A percentile compares a stretch with the other conserved stretches of the same genome.
phyloP scores from a whole-genome alignment of 1,139 yeast species.

The Wickerhamomyces sp. region DNA sequence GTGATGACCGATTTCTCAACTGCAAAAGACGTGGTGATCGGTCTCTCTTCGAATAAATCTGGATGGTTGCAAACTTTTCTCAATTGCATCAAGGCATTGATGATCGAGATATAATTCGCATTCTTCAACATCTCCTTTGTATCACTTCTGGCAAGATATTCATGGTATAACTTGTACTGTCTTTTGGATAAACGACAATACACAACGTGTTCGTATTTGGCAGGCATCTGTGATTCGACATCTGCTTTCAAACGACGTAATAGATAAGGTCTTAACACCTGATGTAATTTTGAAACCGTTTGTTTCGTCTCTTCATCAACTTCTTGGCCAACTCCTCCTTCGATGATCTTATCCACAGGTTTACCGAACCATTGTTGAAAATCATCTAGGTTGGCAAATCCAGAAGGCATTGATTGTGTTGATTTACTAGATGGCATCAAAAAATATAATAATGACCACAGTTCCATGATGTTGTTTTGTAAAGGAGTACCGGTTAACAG shows the following conservation, averaged over 20 bases:
- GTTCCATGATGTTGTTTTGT: slow-evolving; percentile 86
- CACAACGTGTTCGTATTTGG: slow-evolving; percentile 90
- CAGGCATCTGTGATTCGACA: slow-evolving; percentile 99
- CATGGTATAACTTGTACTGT: slow-evolving; percentile 89
- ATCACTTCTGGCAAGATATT: slow-evolving; percentile 95
- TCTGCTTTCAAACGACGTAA: slow-evolving; percentile 90
- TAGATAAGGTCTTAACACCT: slow-evolving; percentile 87
- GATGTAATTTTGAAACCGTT: slow-evolving; percentile 87
- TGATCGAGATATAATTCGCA: slow-evolving; percentile 91
- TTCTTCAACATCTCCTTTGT: slow-evolving; percentile 91
- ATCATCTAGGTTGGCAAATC: slow-evolving; percentile 92
- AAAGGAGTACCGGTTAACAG: slow-evolving; percentile 93
- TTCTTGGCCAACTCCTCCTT: slow-evolving; percentile 52
- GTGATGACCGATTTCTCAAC: slow-evolving; percentile 60
- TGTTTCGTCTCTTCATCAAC: slow-evolving; percentile 66
- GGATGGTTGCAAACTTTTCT: slow-evolving; percentile 98
- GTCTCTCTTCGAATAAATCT: slow-evolving; percentile 92
- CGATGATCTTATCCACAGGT: slow-evolving; percentile 91
- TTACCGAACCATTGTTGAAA: slow-evolving; percentile 98
- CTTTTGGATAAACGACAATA: slow-evolving; percentile 90
- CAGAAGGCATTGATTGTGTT: slow-evolving; percentile 76
- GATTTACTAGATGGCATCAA: slow-evolving; percentile 87
- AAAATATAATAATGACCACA: slow-evolving; percentile 91
- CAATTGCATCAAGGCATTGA: slow-evolving; percentile 95
- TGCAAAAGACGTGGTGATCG: slow-evolving; percentile 86